Evolutionary conservation across 106 monocot genomes (phyloP), one percentile per base, ranked within the genome.

Genomic region (Allium fistulosum): DNA sequence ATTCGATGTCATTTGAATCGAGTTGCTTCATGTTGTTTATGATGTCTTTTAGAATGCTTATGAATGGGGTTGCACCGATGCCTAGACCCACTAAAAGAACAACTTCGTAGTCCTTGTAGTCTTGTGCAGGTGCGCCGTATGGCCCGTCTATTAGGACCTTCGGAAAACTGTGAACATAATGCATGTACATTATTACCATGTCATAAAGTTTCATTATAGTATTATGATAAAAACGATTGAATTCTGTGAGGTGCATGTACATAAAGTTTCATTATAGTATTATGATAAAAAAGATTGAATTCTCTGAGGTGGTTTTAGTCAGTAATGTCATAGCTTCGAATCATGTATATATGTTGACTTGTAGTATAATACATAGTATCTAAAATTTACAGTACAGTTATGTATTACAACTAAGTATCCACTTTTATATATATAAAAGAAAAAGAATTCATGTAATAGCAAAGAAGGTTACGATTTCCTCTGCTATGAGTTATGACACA

Each of bases 51-150:
- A 95, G 53, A 48, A 95, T 79, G 83, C 88, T 88, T 69, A 95
- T 95, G 75, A 91, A 81, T 0, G 95, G 95, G 3, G 95, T 95
- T 49, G 95, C 95, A 9, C 95, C 95, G 57, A 95, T 95, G 18
- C 95, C 95, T 46, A 95, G 88, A 6, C 95, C 95, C 15, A 95
- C 81, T 12, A 95, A 83, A 7, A 95, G 83, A 11, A 95, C 85
- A 13, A 91, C 88, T 37, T 95, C 95, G 85, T 95, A 95, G 17
- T 88, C 74, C 85, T 88, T 76, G 83, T 95, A 95, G 79, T 95
- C 95, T 62, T 95, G 95, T 45, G 95, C 91, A n/a, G 91, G 95
- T 4, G 95, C 91, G 11, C 94, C 94, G 56, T 95, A 95, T 0
- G 94, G 94, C 2, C 94, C 94, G 46, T 95, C 94, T 62, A 95